Percentiles rank a stretch among this genome's conserved stretches.
These are phyloP conservation scores for Tritrichomonas musculus DNA, from an alignment of 208 protist species.

Conservation along the genomic window DNA sequence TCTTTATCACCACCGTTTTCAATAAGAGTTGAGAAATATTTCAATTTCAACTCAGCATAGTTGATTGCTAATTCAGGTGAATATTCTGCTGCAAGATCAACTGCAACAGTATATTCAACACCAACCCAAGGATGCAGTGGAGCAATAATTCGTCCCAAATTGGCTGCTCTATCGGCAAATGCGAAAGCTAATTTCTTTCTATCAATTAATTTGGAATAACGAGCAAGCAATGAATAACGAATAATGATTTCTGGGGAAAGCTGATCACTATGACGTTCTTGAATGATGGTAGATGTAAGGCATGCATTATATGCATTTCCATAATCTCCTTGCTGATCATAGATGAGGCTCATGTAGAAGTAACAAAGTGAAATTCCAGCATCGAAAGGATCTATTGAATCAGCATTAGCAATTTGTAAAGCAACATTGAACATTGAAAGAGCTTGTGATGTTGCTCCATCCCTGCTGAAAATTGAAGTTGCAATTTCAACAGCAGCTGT, in stretches of 20 bases:
- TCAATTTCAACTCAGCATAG: background rate
- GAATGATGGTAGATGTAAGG: background rate
- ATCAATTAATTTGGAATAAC: too few species aligned
- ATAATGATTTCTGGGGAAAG: background rate
- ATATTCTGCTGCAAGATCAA: background rate
- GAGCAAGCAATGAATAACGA: background rate
- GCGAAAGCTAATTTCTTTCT: background rate
- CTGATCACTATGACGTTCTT: background rate
- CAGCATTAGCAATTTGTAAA: background rate
- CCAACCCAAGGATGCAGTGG: background rate
- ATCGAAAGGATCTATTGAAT: background rate
- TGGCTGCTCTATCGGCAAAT: background rate
- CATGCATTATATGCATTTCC: too few species aligned
- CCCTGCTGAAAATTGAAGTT: background rate
- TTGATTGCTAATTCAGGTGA: background rate
- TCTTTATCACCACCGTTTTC: too few species aligned
- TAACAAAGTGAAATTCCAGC: background rate
- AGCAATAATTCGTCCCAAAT: background rate
- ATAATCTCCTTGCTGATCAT: background rate
- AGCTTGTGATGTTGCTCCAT: background rate
- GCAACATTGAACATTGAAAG: too few species aligned
- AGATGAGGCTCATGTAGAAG: background rate
- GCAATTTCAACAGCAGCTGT: background rate
- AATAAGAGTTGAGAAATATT: background rate
- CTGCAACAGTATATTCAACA: background rate